Base-by-base conservation (phyloP, 768 basidiomycete genomes). In the Mycena galericulata region DNA sequence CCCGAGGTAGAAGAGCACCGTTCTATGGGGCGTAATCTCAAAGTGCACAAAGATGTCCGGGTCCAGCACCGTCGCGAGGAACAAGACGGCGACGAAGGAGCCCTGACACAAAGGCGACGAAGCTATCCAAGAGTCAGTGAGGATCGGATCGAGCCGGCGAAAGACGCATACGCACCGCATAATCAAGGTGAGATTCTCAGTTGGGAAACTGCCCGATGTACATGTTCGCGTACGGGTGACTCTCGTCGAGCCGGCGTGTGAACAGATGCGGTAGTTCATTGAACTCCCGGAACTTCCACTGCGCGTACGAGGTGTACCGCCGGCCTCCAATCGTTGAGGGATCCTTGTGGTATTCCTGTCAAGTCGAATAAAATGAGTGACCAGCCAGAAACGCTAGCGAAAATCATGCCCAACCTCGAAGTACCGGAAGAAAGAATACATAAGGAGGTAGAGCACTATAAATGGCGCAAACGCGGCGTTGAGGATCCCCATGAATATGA, bases 341-440 rank as follows among this genome's bases (percentile, higher is more conserved):
- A 75, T 99, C 96, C 80, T 97, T 97, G 87, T 95, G 97, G 75
- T 98, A 99, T 86, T 99, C 97, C 98, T 99, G 72, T 18, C 55
- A 46, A 58, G 14, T 51, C 27, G 36, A 38, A 43, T 77, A 22
- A 77, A 34, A 36, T 27, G 67, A 30, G 40, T 22, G 46, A 26
- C 24, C 2, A 57, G 45, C 30, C 26, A 56, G 18, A n/a, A 20
- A 41, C 34, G 26, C 36, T 36, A 43, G 14, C 22, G 1, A 6
- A 43, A 24, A 41, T 60, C 60, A 24, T 22, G 15, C 78, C 89
- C 57, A 53, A 96, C 98, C 86, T 99, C 98, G 69, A 99, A 99
- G 78, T 99, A 99, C 4, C 97, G 93, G 86, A 99, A 99, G 86
- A 99, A 99, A 1, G 96, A 99, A 78, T 98, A 99, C 90, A 99